Percentiles rank a stretch among this genome's conserved stretches.
These are phyloP conservation scores for Cupressus sempervirens DNA, from an alignment of 75 land plant genomes.

Conservation along the genomic window DNA sequence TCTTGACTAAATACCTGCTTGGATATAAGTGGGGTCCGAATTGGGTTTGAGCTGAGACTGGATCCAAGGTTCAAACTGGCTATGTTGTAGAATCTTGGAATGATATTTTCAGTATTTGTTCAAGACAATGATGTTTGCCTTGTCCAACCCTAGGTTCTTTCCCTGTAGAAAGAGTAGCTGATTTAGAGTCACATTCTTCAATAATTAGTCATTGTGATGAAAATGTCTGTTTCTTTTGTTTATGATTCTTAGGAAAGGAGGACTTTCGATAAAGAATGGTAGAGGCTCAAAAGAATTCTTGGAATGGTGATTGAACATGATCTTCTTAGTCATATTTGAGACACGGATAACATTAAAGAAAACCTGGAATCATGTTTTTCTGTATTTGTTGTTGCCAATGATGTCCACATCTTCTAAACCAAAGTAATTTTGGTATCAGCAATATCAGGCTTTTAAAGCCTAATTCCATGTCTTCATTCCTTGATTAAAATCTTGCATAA, in stretches of 20 bases:
- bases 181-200: neutral
- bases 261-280: neutral
- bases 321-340: neutral
- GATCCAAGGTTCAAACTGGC: no score
- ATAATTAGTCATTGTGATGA: neutral
- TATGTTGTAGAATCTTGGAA: neutral
- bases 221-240: neutral
- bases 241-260: neutral
- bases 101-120: neutral
- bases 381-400: neutral
- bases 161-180: no score
- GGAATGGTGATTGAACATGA: neutral
- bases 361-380: neutral
- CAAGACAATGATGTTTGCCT: neutral
- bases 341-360: neutral
- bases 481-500: no score
- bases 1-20: no score
- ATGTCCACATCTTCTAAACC: neutral
- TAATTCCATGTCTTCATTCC: no score
- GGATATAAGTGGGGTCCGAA: no score
- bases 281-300: neutral
- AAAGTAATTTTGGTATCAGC: neutral
- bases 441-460: neutral
- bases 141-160: neutral
- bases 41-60: no score